Evolutionary conservation across 768 basidiomycete genomes (phyloP).

Genomic region (Lentinula lateritia): DNA sequence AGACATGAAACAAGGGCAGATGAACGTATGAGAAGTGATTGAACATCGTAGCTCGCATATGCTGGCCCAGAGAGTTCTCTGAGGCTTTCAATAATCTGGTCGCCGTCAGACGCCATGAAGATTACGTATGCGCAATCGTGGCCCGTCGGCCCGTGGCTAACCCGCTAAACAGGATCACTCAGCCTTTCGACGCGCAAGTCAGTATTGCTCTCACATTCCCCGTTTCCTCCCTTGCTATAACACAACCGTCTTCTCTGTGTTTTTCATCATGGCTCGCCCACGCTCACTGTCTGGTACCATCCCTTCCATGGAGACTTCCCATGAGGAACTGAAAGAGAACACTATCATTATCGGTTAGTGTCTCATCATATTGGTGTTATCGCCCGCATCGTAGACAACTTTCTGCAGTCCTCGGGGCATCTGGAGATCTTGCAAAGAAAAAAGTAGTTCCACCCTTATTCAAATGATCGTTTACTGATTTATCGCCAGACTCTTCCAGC

Average conservation of each 20-base stretch:
- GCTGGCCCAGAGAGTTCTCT: constrained; percentile 53
- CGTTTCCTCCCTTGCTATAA: constrained; percentile 1
- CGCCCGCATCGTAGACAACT: constrained; percentile 10
- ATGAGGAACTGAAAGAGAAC: constrained; percentile 77
- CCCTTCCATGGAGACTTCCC: constrained; percentile 72
- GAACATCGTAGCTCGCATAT: constrained; percentile 38
- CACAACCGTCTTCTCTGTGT: constrained; percentile 12
- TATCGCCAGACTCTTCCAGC: constrained; percentile 86
- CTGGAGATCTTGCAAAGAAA: constrained; percentile 98
- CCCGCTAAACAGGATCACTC: background rate
- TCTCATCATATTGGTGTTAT: constrained; percentile 15
- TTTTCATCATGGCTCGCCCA: constrained; percentile 34
- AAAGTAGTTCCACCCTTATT: constrained; percentile 48
- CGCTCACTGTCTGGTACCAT: constrained; percentile 76
- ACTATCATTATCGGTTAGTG: constrained; percentile 82
- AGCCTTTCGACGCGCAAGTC: constrained; percentile 1
- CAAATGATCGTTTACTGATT: constrained; percentile 6
- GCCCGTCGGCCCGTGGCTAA: constrained; percentile 5
- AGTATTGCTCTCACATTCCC: constrained; percentile 9
- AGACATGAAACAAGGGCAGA: constrained; percentile 75
- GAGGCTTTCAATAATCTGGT: constrained; percentile 55
- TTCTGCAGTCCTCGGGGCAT: constrained; percentile 81
- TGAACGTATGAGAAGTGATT: constrained; percentile 56
- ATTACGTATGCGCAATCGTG: background rate
- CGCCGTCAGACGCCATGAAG: constrained; percentile 15